These are phyloP conservation scores for Nicotiana attenuata DNA, from an alignment of 257 asterid species.

Conservation along the genomic window DNA sequence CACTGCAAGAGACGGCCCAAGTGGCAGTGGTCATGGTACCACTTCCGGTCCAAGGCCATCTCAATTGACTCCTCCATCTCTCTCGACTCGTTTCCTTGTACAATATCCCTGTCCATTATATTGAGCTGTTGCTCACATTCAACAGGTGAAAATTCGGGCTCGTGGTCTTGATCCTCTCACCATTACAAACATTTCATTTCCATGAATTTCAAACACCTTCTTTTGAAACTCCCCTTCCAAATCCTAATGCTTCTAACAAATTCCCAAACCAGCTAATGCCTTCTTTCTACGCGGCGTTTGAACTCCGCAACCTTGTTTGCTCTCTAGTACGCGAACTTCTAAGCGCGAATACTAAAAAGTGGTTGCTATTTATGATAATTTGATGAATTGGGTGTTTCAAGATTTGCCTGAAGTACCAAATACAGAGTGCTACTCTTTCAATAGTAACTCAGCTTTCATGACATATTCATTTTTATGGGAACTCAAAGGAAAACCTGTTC, in stretches of 20 bases:
- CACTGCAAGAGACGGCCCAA: too few relatives aligned
- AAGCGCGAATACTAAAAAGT: neutral
- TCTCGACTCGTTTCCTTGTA: slow-evolving; percentile 52
- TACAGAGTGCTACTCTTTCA: slow-evolving; percentile 40
- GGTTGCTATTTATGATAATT: neutral
- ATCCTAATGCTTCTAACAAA: too few relatives aligned
- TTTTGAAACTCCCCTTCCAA: too few relatives aligned
- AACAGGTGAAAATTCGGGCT: slow-evolving; percentile 41
- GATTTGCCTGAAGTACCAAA: slow-evolving; percentile 28
- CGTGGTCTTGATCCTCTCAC: slow-evolving; percentile 38
- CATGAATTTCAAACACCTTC: too few relatives aligned
- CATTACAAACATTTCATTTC: neutral
- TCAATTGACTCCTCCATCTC: slow-evolving; percentile 71
- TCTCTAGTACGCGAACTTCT: slow-evolving; percentile 21
- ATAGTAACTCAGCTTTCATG: slow-evolving; percentile 40
- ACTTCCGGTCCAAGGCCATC: slow-evolving; percentile 64
- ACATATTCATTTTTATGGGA: slow-evolving; percentile 48
- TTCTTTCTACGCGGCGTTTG: neutral
- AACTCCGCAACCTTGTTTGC: slow-evolving; percentile 36
- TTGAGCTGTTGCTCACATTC: slow-evolving; percentile 44
- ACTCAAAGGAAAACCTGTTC: slow-evolving; percentile 31
- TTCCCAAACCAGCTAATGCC: too few relatives aligned
- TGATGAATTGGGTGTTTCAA: slow-evolving; percentile 50
- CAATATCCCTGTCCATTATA: neutral
- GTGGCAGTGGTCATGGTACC: slow-evolving; percentile 14